A percentile compares a stretch with the other conserved stretches of the same genome.
Evolutionary conservation across 2,329 filamentous ascomycete genomes (phyloP).

Genomic region (Aureobasidium melanogenum): DNA sequence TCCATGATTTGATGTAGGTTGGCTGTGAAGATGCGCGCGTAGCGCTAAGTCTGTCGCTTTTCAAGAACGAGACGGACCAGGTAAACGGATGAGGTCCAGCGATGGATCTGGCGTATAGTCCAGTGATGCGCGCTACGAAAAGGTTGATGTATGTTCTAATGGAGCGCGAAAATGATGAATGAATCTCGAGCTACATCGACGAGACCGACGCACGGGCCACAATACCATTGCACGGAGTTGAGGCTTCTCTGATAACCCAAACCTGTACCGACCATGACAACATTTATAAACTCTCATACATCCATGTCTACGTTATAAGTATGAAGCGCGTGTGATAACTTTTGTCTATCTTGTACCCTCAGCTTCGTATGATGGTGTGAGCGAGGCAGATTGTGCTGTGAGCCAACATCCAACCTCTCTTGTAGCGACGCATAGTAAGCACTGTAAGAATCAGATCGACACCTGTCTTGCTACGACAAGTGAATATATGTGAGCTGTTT

Average conservation of each 20-base stretch:
- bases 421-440: too few relatives aligned
- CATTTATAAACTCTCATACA: not conserved
- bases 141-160: not conserved
- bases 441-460: too few relatives aligned
- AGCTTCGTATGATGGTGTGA: too few relatives aligned
- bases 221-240: not conserved
- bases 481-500: too few relatives aligned
- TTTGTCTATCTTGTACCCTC: too few relatives aligned
- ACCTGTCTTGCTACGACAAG: too few relatives aligned
- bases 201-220: not conserved
- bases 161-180: not conserved
- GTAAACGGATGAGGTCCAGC: not conserved
- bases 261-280: too few relatives aligned
- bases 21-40: not conserved
- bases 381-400: too few relatives aligned
- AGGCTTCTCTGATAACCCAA: too few relatives aligned
- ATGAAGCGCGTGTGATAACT: too few relatives aligned
- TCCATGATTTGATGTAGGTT: constrained; percentile 33
- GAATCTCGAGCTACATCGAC: not conserved
- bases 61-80: not conserved
- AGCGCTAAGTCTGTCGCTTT: not conserved
- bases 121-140: not conserved
- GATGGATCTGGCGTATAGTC: not conserved
- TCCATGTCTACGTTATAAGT: not conserved
- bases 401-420: too few relatives aligned